phyloP scores from a whole-genome alignment of 192 early-diverging fungal genomes.

The Coemansia interrupta region DNA sequence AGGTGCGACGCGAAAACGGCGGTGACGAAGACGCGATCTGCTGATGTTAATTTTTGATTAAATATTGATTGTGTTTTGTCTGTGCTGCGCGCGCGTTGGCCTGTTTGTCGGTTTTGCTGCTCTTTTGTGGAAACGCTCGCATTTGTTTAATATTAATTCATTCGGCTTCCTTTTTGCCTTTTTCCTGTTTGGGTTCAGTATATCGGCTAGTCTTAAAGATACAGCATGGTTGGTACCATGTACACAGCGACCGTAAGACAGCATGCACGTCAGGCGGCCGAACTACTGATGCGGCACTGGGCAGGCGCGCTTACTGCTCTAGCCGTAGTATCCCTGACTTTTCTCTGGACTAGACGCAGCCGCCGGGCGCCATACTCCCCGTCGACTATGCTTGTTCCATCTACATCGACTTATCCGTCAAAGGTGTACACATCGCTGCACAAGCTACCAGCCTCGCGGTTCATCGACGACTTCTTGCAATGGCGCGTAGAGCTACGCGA shows the following conservation, averaged over 20 bases:
- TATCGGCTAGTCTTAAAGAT: background rate
- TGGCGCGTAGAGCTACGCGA: slow-evolving; percentile 51
- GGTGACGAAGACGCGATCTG: slow-evolving; percentile 60
- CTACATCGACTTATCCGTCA: slow-evolving; percentile 51
- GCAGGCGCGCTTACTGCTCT: slow-evolving; percentile 11
- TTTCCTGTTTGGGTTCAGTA: background rate
- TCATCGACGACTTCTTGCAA: slow-evolving; percentile 45
- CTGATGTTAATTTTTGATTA: slow-evolving; percentile 8
- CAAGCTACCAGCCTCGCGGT: slow-evolving; percentile 37
- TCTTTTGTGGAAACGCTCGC: background rate
- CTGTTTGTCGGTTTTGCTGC: background rate
- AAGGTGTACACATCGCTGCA: slow-evolving; percentile 32
- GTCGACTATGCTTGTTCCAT: slow-evolving; percentile 42
- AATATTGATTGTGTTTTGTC: background rate
- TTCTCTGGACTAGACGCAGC: slow-evolving; percentile 26
- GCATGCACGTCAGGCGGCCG: background rate
- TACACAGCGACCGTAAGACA: no score
- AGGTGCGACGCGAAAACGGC: slow-evolving; percentile 72
- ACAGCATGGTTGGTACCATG: background rate
- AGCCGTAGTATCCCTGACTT: slow-evolving; percentile 26
- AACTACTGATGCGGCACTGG: slow-evolving; percentile 19
- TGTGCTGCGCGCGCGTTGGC: slow-evolving; percentile 1
- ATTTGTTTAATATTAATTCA: background rate
- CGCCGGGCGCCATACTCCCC: slow-evolving; percentile 26
- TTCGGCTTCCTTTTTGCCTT: background rate